phyloP scores from a whole-genome alignment of 2,329 filamentous ascomycete genomes.

The Fusarium fracticaudum region DNA sequence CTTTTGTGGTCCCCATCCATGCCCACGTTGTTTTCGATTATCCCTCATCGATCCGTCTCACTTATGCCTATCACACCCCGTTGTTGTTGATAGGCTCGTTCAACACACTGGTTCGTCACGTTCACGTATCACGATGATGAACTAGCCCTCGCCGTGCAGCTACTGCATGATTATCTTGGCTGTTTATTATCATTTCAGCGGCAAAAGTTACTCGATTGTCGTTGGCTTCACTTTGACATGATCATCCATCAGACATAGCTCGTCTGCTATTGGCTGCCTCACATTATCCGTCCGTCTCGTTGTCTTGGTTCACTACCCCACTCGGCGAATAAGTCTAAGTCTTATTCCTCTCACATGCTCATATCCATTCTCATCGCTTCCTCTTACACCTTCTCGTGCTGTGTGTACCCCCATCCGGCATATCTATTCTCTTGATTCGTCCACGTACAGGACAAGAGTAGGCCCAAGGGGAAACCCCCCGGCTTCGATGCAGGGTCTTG shows the following conservation, averaged over 20 bases:
- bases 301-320: conserved; percentile 22
- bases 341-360: conserved; percentile 26
- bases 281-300: conserved; percentile 15
- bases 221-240: conserved; percentile 7
- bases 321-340: conserved; percentile 11
- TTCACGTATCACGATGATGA: conserved; percentile 1
- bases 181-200: conserved; percentile 9
- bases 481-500: conserved; percentile 13
- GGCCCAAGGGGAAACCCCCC: conserved; percentile 24
- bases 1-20: conserved; percentile 32
- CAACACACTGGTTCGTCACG: conserved; percentile 24
- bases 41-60: conserved; percentile 36
- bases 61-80: conserved; percentile 12
- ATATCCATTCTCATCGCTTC: conserved; percentile 9
- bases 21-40: conserved; percentile 30
- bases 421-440: conserved; percentile 28
- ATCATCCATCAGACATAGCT: conserved; percentile 3
- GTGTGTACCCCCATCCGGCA: conserved; percentile 28
- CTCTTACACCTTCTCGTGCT: conserved; percentile 30
- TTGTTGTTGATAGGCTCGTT: conserved; percentile 10
- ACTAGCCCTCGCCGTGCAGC: neutral
- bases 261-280: conserved; percentile 22
- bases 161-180: conserved; percentile 1
- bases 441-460: conserved; percentile 32
- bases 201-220: conserved; percentile 9